Conservation (phyloP, 176 grass and related monocot genomes). For the Musa itinerans region DNA sequence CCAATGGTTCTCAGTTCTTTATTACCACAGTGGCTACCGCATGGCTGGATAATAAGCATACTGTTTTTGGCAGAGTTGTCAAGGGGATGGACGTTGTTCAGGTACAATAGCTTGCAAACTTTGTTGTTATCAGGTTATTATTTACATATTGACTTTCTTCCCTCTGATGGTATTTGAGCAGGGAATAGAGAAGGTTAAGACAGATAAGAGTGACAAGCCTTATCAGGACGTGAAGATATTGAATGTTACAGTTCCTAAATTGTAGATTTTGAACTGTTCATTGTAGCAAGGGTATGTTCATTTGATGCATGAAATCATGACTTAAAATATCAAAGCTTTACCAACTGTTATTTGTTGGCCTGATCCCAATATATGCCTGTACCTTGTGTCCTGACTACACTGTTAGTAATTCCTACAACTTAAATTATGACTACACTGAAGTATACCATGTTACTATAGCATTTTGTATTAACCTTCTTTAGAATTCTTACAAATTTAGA, state of each 20-base stretch:
- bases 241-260: conserved; percentile 95
- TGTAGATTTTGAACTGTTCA: conserved; percentile 18
- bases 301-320: too few relatives aligned
- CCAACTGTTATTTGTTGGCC: background rate
- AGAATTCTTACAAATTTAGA: background rate
- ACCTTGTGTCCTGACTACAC: too few relatives aligned
- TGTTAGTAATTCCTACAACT: too few relatives aligned
- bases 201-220: conserved; percentile 93
- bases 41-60: conserved; percentile 98
- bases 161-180: conserved; percentile 9
- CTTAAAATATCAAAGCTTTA: too few relatives aligned
- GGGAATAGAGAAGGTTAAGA: conserved; percentile 92
- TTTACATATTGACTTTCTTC: background rate
- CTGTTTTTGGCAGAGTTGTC: conserved; percentile 93
- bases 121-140: background rate
- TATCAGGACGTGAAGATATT: conserved; percentile 97
- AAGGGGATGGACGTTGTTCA: conserved; percentile 99
- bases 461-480: too few relatives aligned
- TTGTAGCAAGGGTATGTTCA: background rate
- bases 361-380: background rate
- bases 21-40: conserved; percentile 94
- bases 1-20: conserved; percentile 98
- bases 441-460: too few relatives aligned
- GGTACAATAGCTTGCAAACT: conserved; percentile 26
- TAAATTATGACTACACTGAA: too few relatives aligned